A percentile compares a stretch with the other conserved stretches of the same genome.
Evolutionary conservation across 305 asterid genomes (phyloP).

Genomic region (Caryopteris hybrid): DNA sequence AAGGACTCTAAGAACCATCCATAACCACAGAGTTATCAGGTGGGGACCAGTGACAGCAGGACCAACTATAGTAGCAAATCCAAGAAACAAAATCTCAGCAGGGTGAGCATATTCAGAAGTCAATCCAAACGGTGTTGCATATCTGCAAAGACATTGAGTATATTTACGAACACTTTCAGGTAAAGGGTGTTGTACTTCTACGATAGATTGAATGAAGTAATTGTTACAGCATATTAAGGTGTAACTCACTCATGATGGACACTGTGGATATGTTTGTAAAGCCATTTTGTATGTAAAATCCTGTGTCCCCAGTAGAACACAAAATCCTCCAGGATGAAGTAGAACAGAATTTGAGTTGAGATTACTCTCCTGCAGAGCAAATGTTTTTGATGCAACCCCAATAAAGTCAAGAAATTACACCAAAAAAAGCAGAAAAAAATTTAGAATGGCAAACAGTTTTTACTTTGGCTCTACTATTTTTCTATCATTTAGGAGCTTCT

Average conservation of each 20-base stretch:
- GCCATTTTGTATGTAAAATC: slow-evolving; percentile 96
- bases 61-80: slow-evolving; percentile 94
- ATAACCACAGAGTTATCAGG: slow-evolving; percentile 87
- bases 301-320: slow-evolving; percentile 97
- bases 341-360: slow-evolving; percentile 76
- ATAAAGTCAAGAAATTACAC: not conserved
- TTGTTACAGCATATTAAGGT: not conserved
- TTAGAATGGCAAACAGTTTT: not conserved
- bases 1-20: slow-evolving; percentile 96
- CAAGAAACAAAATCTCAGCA: slow-evolving; percentile 94
- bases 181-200: not conserved
- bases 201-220: not conserved
- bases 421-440: not conserved
- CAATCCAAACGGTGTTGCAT: slow-evolving; percentile 95
- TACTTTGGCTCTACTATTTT: not conserved
- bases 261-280: slow-evolving; percentile 95
- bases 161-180: not conserved
- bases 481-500: not conserved
- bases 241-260: slow-evolving; percentile 89
- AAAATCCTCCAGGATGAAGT: slow-evolving; percentile 91
- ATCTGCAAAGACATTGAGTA: slow-evolving; percentile 40
- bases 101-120: slow-evolving; percentile 99
- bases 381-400: not conserved
- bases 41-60: slow-evolving; percentile 99
- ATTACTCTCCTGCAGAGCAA: slow-evolving; percentile 47